A percentile compares a stretch with the other conserved stretches of the same genome.
phyloP scores from a whole-genome alignment of 1,139 yeast species.

The Candida albicans region DNA sequence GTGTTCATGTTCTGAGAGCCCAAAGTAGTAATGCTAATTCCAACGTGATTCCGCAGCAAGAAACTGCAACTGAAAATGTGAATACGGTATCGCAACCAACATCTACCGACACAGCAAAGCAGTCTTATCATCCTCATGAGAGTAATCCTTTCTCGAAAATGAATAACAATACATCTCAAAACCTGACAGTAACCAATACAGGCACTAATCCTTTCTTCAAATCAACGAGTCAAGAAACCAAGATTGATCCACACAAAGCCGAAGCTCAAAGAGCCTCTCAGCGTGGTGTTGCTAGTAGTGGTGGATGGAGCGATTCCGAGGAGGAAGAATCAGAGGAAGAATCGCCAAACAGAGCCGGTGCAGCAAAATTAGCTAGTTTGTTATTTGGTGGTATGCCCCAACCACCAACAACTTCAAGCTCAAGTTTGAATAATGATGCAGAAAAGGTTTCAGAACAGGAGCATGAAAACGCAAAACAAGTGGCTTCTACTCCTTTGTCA shows the following conservation, averaged over 20 bases:
- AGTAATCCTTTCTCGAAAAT: slow-evolving; percentile 39
- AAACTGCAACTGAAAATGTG: too few relatives aligned
- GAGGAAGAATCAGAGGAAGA: slow-evolving; percentile 53
- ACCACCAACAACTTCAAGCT: slow-evolving; percentile 28
- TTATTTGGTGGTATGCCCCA: slow-evolving; percentile 64
- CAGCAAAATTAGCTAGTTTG: slow-evolving; percentile 62
- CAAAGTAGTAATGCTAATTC: too few relatives aligned
- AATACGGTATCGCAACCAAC: too few relatives aligned
- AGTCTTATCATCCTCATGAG: slow-evolving; percentile 12
- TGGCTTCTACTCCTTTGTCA: slow-evolving; percentile 8
- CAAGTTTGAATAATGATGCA: slow-evolving; percentile 9
- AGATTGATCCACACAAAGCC: slow-evolving; percentile 54
- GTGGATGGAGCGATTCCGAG: slow-evolving; percentile 65
- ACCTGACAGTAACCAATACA: slow-evolving; percentile 11
- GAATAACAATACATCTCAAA: slow-evolving; percentile 9
- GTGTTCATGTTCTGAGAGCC: too few relatives aligned
- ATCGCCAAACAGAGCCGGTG: slow-evolving; percentile 51
- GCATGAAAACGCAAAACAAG: slow-evolving; percentile 7
- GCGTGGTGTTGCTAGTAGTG: slow-evolving; percentile 52
- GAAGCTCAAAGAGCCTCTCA: slow-evolving; percentile 67
- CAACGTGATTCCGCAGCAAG: too few relatives aligned
- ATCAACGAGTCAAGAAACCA: slow-evolving; percentile 32
- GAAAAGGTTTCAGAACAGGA: slow-evolving; percentile 14
- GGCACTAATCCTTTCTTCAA: slow-evolving; percentile 52
- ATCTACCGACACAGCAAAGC: too few relatives aligned